Base-by-base conservation (phyloP, 2,329 filamentous ascomycete species). In the Alternaria incomplexa region DNA sequence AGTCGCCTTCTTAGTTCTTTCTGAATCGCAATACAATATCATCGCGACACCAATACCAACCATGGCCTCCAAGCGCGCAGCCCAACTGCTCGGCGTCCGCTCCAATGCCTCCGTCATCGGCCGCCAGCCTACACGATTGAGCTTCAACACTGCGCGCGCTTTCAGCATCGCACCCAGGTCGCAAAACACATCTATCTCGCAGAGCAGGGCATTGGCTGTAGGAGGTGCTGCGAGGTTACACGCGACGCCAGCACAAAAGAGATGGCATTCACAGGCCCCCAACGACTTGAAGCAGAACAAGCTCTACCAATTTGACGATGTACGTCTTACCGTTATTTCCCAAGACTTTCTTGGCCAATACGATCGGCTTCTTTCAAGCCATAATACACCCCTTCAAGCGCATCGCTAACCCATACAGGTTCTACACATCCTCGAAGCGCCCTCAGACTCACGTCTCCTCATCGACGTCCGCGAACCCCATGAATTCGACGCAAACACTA, bases 381-480 rank as follows among this genome's bases (percentile, higher is more conserved):
- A 30, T 17, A 22, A 3, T 13, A 8, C n/a, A 20, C 22, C 10
- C 3, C 25, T 17, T 25, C 22, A 17, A 9, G 9, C 13, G 6
- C 20, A 22, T 59, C 45, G 56, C 50, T 30, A 23, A 28, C 25
- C 10, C 11, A 12, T n/a, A 10, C 50, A 81, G 70, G 67, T 83
- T 59, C 76, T 81, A 57, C 62, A 75, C 59, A 72, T 82, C 47
- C 51, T 74, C 62, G 65, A 73, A 65, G 61, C 65, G 36, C 71
- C 74, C 7, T 68, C 70, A 46, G 50, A 71, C 56, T 71, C 75
- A 48, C 64, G 70, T 67, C 62, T 81, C 77, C 55, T 80, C 63
- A 74, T 79, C 66, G 91, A 94, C 80, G 87, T 90, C 56, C 91
- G 92, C 77, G 91, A 95, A 77, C 90, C 91, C 2, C 71, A 73